Evolutionary conservation across 108 stramenopile genomes (phyloP).

Genomic region (Parmales sp.): DNA sequence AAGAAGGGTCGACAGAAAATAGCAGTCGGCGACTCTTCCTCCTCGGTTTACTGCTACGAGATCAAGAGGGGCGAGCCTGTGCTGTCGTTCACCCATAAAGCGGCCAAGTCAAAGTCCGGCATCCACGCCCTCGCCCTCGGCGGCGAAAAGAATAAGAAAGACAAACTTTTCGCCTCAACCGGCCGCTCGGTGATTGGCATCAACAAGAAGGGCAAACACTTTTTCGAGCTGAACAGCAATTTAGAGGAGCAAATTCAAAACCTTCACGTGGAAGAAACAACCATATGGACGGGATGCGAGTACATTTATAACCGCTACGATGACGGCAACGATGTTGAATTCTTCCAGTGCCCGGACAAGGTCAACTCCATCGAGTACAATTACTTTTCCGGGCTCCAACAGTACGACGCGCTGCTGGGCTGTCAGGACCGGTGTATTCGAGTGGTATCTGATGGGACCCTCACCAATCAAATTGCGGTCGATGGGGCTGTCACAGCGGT

Average conservation of each 20-base stretch:
- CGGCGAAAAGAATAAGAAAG: background rate
- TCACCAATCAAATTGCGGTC: background rate
- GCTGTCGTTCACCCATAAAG: background rate
- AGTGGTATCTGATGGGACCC: background rate
- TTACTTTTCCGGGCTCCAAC: background rate
- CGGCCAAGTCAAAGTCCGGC: background rate
- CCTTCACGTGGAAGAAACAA: background rate
- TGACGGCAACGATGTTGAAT: background rate
- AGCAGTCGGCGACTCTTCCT: no score
- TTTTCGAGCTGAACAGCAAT: background rate
- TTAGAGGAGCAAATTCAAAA: background rate
- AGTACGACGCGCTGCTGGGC: background rate
- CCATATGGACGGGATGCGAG: background rate
- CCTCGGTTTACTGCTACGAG: no score
- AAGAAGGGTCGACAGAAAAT: no score
- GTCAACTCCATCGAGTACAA: constrained; percentile 6
- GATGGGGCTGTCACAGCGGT: background rate
- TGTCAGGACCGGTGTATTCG: constrained; percentile 2
- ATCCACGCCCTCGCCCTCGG: background rate
- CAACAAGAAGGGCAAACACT: background rate
- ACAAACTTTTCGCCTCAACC: background rate
- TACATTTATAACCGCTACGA: background rate
- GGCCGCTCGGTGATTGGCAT: background rate
- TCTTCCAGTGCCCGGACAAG: background rate
- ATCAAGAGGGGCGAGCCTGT: background rate